Evolutionary conservation across 2,329 filamentous ascomycete species (phyloP), one percentile per base, ranked within the genome.

Genomic region (Penicillium fuscoglaucum): DNA sequence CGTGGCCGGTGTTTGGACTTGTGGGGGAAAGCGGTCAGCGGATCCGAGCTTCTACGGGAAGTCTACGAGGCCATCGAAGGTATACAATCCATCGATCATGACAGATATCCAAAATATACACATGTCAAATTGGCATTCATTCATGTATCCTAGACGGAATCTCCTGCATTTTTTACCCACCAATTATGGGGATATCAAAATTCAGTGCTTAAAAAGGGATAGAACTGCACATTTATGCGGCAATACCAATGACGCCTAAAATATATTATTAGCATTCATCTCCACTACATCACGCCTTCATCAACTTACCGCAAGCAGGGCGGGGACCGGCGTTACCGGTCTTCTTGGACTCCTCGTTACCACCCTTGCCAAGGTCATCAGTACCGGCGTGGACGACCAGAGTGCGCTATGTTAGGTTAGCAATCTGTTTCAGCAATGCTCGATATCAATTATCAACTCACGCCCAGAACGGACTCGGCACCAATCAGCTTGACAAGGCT

Each of bases 351-450:
- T 98, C 92, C 81, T 93, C 91, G 82, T 90, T 88, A 70, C 82
- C 90, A 73, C 92, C 92, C 84, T 90, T 90, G 79, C 95, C 95
- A 66, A 99, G 91, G 76, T 99, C 95, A 76, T 99, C 95, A 68
- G 93, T 98, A 77, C 95, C 95, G 70, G 83, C 88, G 83, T 99
- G 95, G 73, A 96, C 87, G 72, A 99, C 95, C 63, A 99, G 85
- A 68, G 95, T 98, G 75, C 95, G 93, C 90, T 95, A 69, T 47
- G 29, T 58, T 59, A 28, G 9, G 53, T 66, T 60, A 70, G 63
- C 46, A 24, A 51, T 47, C 10, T 50, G 19, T 13, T 10, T 48
- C 10, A 19, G 35, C 13, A n/a, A 31, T 17, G 7, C 12, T n/a
- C 29, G 9, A 5, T 26, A 37, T 2, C 15, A 33, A n/a, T 31